These are phyloP conservation scores for Lepidopterella palustris DNA, from an alignment of 495 filamentous ascomycete genomes.

Conservation along the genomic window DNA sequence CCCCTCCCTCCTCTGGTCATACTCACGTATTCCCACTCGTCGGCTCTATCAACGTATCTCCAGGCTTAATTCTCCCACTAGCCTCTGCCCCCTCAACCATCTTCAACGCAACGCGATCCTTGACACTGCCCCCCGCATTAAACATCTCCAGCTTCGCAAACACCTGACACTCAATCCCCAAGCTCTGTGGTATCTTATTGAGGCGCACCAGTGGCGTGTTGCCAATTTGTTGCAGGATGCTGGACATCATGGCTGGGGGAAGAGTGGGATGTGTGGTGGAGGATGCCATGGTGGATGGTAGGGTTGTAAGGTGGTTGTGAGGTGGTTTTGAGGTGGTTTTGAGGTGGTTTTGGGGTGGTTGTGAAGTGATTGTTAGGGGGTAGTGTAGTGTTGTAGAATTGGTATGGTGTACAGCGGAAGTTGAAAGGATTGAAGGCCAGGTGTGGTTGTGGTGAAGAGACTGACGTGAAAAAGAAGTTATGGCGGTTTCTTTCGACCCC, in stretches of 20 bases:
- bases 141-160: constrained; percentile 96
- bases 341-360: too few relatives aligned
- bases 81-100: constrained; percentile 97
- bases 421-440: too few relatives aligned
- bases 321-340: too few relatives aligned
- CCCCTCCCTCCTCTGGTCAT: constrained; percentile 39
- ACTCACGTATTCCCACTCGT: constrained; percentile 81
- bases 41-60: constrained; percentile 94
- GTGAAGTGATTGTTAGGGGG: too few relatives aligned
- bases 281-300: constrained; percentile 41
- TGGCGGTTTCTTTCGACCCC: too few relatives aligned
- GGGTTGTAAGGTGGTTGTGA: not conserved
- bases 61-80: constrained; percentile 88
- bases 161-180: constrained; percentile 82
- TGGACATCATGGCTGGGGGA: constrained; percentile 53
- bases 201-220: constrained; percentile 91
- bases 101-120: constrained; percentile 91
- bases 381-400: too few relatives aligned
- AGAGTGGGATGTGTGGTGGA: constrained; percentile 43
- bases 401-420: too few relatives aligned
- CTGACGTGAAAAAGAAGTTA: too few relatives aligned
- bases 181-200: constrained; percentile 81
- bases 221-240: constrained; percentile 68
- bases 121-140: constrained; percentile 96
- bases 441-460: too few relatives aligned